These are phyloP conservation scores for Pleurozium schreberi DNA, from an alignment of 225 moss, liverwort and hornwort species.

Conservation along the genomic window DNA sequence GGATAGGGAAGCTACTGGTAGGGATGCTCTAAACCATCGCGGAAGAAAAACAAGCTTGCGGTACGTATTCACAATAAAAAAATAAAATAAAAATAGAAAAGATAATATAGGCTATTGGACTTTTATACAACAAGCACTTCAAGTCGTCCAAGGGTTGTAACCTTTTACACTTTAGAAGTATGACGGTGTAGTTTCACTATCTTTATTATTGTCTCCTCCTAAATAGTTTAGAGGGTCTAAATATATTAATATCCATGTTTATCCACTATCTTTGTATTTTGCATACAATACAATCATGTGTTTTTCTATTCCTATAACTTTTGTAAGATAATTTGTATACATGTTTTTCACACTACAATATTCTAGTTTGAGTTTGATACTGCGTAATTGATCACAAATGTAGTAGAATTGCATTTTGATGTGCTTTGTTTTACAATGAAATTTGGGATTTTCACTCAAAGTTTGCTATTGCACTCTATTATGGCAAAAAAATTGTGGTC, in stretches of 20 bases:
- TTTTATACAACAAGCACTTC: not conserved
- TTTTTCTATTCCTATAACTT: not conserved
- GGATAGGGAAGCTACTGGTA: too few relatives aligned
- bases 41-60: slow-evolving; percentile 12
- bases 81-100: not conserved
- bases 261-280: too few relatives aligned
- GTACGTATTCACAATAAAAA: not conserved
- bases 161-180: too few relatives aligned
- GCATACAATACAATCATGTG: not conserved
- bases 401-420: not conserved
- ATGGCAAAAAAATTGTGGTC: too few relatives aligned
- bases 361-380: not conserved
- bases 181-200: too few relatives aligned
- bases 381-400: not conserved
- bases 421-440: too few relatives aligned
- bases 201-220: too few relatives aligned
- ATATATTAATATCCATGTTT: too few relatives aligned
- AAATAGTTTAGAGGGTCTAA: too few relatives aligned
- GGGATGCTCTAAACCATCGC: not conserved
- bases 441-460: too few relatives aligned
- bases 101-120: not conserved
- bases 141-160: too few relatives aligned
- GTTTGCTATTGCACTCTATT: too few relatives aligned
- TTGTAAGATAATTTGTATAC: not conserved
- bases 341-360: not conserved